A percentile compares a stretch with the other conserved stretches of the same genome.
Evolutionary conservation across 441 rosid genomes (phyloP).

Genomic region (Pelargonium cotyledonis): DNA sequence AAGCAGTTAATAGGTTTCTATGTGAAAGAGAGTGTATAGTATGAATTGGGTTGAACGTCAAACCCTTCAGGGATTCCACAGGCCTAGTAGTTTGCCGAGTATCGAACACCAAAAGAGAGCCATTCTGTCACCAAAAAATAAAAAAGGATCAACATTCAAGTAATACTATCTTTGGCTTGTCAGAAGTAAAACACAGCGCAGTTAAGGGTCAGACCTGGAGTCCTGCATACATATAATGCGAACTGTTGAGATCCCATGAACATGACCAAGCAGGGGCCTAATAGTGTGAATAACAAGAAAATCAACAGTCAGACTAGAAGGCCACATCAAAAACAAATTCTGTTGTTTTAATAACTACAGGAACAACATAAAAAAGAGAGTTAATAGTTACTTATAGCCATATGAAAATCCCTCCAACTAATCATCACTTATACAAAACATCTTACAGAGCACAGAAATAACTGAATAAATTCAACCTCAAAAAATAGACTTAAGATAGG

Average conservation of each 20-base stretch:
- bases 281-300: conserved; percentile 20
- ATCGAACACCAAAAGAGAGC: conserved; percentile 66
- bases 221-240: conserved; percentile 73
- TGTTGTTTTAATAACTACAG: not conserved
- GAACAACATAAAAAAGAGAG: not conserved
- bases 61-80: conserved; percentile 47
- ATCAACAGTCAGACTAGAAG: not conserved
- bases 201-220: conserved; percentile 50
- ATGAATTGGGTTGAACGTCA: conserved; percentile 68
- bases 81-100: conserved; percentile 66
- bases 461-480: no score
- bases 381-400: not conserved
- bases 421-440: no score
- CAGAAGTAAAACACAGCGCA: conserved; percentile 9
- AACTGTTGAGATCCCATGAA: conserved; percentile 66
- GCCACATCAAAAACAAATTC: not conserved
- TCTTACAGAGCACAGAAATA: no score
- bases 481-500: no score
- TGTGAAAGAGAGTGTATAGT: conserved; percentile 47
- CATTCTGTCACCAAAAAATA: conserved; percentile 41
- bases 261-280: conserved; percentile 93
- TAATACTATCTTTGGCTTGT: conserved; percentile 7
- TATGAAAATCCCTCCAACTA: no score
- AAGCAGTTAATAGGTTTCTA: conserved; percentile 55
- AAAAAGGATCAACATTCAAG: conserved; percentile 6